Evolutionary conservation across 179 eudicot species (phyloP).

Genomic region (Sideroxylon spinosum): DNA sequence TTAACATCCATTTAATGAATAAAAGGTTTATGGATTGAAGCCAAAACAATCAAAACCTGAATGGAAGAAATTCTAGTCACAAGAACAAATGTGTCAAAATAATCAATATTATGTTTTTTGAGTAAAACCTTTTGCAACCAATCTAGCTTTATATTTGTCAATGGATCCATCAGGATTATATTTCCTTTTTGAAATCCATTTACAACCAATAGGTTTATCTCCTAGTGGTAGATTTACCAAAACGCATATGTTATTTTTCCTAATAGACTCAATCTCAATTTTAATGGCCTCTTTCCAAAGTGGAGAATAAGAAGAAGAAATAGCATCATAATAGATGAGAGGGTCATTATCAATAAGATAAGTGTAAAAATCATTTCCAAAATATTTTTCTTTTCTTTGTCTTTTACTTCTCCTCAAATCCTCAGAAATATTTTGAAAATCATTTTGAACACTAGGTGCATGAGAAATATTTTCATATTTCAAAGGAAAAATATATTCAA

Average conservation of each 20-base stretch:
- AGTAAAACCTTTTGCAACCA: neutral
- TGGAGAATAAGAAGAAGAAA: neutral
- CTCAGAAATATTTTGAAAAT: too few relatives aligned
- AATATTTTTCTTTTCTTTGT: neutral
- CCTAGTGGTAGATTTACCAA: too few relatives aligned
- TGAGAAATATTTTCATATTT: too few relatives aligned
- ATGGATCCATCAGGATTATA: neutral
- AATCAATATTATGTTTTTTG: neutral
- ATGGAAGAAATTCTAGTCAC: neutral
- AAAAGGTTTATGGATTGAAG: too few relatives aligned
- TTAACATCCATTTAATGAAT: too few relatives aligned
- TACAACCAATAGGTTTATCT: too few relatives aligned
- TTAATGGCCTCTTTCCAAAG: neutral
- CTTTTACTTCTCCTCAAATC: neutral
- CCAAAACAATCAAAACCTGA: too few relatives aligned
- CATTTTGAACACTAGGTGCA: too few relatives aligned
- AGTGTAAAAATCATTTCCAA: neutral
- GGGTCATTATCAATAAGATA: neutral
- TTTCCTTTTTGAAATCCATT: too few relatives aligned
- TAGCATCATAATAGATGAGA: neutral
- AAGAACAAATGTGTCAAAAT: neutral
- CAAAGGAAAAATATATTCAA: too few relatives aligned
- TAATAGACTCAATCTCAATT: neutral
- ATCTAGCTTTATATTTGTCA: neutral
- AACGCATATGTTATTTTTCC: neutral